Evolutionary conservation across 768 basidiomycete species (phyloP), one percentile per base, ranked within the genome.

Genomic region (Termitomyces sp.): DNA sequence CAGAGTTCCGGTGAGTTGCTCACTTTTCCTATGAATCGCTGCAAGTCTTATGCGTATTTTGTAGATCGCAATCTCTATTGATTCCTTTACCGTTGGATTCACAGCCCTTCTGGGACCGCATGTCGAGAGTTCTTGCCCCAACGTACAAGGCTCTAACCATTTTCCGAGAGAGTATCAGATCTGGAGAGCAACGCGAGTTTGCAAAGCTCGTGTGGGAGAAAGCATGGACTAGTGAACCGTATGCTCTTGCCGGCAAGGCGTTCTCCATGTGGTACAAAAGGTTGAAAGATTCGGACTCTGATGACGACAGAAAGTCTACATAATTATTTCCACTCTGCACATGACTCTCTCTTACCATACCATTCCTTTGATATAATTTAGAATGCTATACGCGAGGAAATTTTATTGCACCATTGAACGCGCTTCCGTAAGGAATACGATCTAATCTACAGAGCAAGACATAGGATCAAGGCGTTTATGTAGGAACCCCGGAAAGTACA

Each of bases 141-240:
- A 77, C 86, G 0, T 60, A 70, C 50, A 78, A 73, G 49, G 76
- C 78, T 16, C 64, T 89, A 10, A 67, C 66, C 12, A 77, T 85
- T 22, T 68, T 84, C 22, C 77, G 68, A 31, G 77, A 81, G 36
- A 87, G 78, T 54, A 56, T 88, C 15, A 64, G 71, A 15, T 80
- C 80, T 0, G 88, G 88, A 11, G 79, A 81, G 54, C 82, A 86
- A 56, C 73, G 64, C 46, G 70, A 82, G 60, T 81, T 91, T 63
- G 83, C 78, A 3, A 61, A 61, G 29, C 81, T 82, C 3, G 68
- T 85, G 15, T 83, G 81, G 79, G 82, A 86, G 63, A 89, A 86
- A 64, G 80, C 85, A 16, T 75, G 72, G 69, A 80, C 82, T 1
- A 73, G 75, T 12, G 85, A 89, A 50, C 89, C 89, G 0, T 81